Conservation (phyloP, 2,329 filamentous ascomycete genomes). For the Helotiales sp. region DNA sequence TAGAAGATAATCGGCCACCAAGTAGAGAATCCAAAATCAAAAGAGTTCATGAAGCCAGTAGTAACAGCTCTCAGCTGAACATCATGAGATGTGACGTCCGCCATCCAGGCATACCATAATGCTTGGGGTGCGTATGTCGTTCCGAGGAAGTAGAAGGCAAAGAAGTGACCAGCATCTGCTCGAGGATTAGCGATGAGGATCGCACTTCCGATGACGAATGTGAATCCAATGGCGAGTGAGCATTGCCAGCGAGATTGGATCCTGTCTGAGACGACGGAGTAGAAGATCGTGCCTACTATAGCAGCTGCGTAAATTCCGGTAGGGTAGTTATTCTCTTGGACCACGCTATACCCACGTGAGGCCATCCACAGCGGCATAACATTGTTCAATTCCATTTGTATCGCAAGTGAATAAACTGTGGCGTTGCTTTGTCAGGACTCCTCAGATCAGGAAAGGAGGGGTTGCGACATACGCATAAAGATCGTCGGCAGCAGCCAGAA, state of each 20-base stretch:
- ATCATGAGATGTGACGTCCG: conserved; percentile 42
- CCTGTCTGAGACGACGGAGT: conserved; percentile 38
- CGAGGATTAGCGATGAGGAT: conserved; percentile 38
- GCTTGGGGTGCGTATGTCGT: conserved; percentile 47
- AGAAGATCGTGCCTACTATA: conserved; percentile 39
- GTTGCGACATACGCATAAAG: conserved; percentile 41
- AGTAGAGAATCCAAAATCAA: conserved; percentile 36
- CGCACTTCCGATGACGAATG: conserved; percentile 43
- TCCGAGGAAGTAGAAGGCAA: conserved; percentile 44
- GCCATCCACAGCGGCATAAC: conserved; percentile 39
- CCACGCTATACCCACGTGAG: conserved; percentile 42
- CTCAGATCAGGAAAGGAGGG: neutral
- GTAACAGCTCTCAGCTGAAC: conserved; percentile 45
- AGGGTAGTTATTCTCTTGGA: conserved; percentile 47
- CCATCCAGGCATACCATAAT: conserved; percentile 49
- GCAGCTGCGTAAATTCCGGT: conserved; percentile 43
- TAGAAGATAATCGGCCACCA: conserved; percentile 35
- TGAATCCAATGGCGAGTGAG: conserved; percentile 43
- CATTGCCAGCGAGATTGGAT: conserved; percentile 45
- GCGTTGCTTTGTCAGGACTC: neutral
- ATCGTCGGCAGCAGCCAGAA: conserved; percentile 46
- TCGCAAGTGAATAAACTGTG: conserved; percentile 43
- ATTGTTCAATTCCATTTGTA: conserved; percentile 45
- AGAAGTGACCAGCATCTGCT: conserved; percentile 39
- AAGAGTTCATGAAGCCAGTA: conserved; percentile 45